Conservation (phyloP, 352 stramenopile species). For the Phytopythium helicoides region DNA sequence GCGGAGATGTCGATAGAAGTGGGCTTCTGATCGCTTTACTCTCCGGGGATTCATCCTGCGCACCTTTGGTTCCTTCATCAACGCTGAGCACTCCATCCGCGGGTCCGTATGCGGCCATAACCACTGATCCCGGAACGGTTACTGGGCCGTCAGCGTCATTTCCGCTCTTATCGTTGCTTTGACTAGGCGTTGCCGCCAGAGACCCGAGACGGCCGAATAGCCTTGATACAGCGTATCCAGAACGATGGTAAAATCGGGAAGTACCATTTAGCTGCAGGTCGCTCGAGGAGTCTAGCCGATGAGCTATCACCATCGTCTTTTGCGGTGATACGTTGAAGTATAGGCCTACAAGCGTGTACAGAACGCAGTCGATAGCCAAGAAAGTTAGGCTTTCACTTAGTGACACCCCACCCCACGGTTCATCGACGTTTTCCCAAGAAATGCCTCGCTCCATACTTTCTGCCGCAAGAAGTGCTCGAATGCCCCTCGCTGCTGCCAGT, state of each 20-base stretch:
- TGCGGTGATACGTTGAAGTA: constrained; percentile 86
- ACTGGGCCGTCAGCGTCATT: not conserved
- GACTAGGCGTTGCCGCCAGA: not conserved
- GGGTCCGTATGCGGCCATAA: not conserved
- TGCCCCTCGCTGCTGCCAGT: constrained; percentile 28
- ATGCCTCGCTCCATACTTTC: constrained; percentile 14
- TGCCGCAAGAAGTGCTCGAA: constrained; percentile 6
- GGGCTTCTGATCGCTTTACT: not conserved
- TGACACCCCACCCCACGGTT: constrained; percentile 26
- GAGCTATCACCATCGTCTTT: constrained; percentile 73
- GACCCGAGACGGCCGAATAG: not conserved
- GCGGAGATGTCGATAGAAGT: not conserved
- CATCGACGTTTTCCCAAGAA: constrained; percentile 19
- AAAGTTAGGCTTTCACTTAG: constrained; percentile 48
- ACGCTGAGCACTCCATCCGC: not conserved
- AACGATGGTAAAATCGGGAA: constrained; percentile 80
- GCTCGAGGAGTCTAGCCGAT: constrained; percentile 22
- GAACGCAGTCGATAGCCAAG: constrained; percentile 73
- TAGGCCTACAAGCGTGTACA: constrained; percentile 82
- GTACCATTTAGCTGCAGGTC: constrained; percentile 64
- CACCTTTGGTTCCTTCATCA: not conserved
- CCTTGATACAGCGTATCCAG: constrained; percentile 33
- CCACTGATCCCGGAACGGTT: constrained; percentile 2
- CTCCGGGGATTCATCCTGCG: not conserved
- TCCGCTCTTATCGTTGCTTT: not conserved